Evolutionary conservation across 495 filamentous ascomycete species (phyloP).

Genomic region (Neohortaea acidophila): DNA sequence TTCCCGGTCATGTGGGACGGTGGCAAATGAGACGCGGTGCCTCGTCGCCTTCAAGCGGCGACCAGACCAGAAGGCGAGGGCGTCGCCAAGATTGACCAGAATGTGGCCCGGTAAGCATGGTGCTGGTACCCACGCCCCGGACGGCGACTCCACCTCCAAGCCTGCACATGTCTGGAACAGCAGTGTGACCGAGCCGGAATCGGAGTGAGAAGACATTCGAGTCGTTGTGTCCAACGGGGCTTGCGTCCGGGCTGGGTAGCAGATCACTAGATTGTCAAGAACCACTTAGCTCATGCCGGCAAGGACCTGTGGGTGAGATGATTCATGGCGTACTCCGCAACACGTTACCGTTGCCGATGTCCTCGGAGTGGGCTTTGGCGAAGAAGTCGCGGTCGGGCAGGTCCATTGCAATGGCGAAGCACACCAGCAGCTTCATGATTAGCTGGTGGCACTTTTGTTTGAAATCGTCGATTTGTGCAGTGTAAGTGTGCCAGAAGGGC

Average conservation of each 20-base stretch:
- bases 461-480: slow-evolving; percentile 6
- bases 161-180: slow-evolving; percentile 9
- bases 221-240: background rate
- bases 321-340: no score
- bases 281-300: no score
- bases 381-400: slow-evolving; percentile 9
- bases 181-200: slow-evolving; percentile 9
- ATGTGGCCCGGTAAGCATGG: slow-evolving; percentile 6
- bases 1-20: slow-evolving; percentile 6
- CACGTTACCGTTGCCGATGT: slow-evolving; percentile 4
- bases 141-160: slow-evolving; percentile 4
- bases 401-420: slow-evolving; percentile 10
- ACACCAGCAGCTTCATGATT: slow-evolving; percentile 10
- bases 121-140: slow-evolving; percentile 6
- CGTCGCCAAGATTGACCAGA: slow-evolving; percentile 8
- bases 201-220: slow-evolving; percentile 9
- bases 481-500: slow-evolving; percentile 4
- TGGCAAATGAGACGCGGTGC: slow-evolving; percentile 7
- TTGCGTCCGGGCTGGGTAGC: slow-evolving; percentile 4
- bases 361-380: slow-evolving; percentile 11
- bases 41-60: slow-evolving; percentile 7
- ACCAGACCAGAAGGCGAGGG: slow-evolving; percentile 10
- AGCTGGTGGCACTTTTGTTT: slow-evolving; percentile 3
- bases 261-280: no score
- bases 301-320: no score